Conservation (phyloP, 148 eudicot species). For the Fallopia convolvulus region DNA sequence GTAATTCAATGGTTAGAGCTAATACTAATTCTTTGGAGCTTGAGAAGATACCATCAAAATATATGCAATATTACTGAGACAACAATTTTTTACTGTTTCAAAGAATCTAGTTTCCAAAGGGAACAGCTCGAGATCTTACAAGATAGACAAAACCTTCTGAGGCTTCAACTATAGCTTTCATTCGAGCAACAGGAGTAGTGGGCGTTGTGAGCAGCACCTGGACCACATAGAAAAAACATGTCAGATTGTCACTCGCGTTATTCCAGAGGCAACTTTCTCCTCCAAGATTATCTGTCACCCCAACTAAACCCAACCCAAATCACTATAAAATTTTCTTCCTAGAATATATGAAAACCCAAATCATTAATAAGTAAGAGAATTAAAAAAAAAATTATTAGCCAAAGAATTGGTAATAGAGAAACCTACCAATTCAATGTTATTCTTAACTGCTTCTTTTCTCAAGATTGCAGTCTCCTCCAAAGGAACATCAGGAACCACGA, state of each 20-base stretch:
- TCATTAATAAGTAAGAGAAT: too few species aligned
- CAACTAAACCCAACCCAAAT: not conserved
- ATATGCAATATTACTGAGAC: not conserved
- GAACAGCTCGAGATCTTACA: conserved; percentile 27
- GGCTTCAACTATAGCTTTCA: conserved; percentile 86
- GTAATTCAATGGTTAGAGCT: not conserved
- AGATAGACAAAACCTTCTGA: conserved; percentile 92
- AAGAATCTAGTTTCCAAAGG: not conserved
- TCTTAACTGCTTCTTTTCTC: conserved; percentile 64
- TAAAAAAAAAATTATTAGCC: not conserved
- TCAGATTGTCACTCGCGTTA: not conserved
- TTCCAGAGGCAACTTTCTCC: not conserved
- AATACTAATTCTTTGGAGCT: not conserved
- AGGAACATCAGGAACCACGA: conserved; percentile 96
- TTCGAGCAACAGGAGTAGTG: conserved; percentile 76
- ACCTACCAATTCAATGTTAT: conserved; percentile 74
- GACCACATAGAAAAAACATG: not conserved
- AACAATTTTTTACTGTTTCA: not conserved
- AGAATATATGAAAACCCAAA: not conserved
- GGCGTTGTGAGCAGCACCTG: conserved; percentile 62
- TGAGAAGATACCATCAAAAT: not conserved
- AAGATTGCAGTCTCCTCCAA: conserved; percentile 81
- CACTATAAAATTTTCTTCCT: not conserved
- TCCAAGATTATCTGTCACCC: not conserved
- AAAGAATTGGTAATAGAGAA: not conserved